These are phyloP conservation scores for Hordeum pubiflorum DNA, from an alignment of 202 grass and related monocot species.

Conservation along the genomic window DNA sequence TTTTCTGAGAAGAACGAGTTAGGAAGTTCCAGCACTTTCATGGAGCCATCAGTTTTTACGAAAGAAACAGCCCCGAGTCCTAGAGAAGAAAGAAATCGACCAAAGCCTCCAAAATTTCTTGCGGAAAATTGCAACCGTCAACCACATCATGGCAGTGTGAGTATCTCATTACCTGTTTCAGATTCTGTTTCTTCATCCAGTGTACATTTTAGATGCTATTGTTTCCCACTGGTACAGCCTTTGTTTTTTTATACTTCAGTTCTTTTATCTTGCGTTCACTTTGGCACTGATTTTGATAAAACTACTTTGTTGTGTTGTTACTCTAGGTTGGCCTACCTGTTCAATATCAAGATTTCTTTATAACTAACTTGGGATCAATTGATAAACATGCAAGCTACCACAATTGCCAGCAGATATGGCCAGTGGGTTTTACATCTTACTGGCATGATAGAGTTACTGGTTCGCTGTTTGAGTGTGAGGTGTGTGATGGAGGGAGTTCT, in stretches of 20 bases:
- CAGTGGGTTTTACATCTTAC: conserved; percentile 81
- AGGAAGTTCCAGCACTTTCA: conserved; percentile 33
- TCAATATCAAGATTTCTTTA: conserved; percentile 80
- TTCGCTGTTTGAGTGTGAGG: conserved; percentile 90
- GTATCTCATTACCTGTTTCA: conserved; percentile 14
- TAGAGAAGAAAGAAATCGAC: conserved; percentile 38
- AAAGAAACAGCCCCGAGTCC: conserved; percentile 39
- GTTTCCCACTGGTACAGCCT: conserved; percentile 1
- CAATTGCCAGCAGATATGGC: conserved; percentile 69
- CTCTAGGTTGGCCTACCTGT: conserved; percentile 73
- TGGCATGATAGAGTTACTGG: conserved; percentile 96
- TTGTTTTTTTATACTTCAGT: not conserved
- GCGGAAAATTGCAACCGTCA: conserved; percentile 39
- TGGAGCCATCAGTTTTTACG: conserved; percentile 51
- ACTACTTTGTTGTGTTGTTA: conserved; percentile 22
- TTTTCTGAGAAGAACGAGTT: conserved; percentile 59
- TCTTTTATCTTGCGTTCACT: conserved; percentile 17
- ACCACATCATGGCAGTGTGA: conserved; percentile 21
- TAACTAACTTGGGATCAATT: conserved; percentile 66
- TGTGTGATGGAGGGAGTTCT: conserved; percentile 65
- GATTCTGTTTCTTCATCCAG: conserved; percentile 16
- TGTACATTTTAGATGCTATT: conserved; percentile 10
- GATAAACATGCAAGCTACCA: conserved; percentile 67
- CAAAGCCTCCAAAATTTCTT: conserved; percentile 56
- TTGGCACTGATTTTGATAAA: conserved; percentile 31